Evolutionary conservation across 805 yeast species (phyloP).

Genomic region (Sugiyamaella boreocaroliniensis): DNA sequence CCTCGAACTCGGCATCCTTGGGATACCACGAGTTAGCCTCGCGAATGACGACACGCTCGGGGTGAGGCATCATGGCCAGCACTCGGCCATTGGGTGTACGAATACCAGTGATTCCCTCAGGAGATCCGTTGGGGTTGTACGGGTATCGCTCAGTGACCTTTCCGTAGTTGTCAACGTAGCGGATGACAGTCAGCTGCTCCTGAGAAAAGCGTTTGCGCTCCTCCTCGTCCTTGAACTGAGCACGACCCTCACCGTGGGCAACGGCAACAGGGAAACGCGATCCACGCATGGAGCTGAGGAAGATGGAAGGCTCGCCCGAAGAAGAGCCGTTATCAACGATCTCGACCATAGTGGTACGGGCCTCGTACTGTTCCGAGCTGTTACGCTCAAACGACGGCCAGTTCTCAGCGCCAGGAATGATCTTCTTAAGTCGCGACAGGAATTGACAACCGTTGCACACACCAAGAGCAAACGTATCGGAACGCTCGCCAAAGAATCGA

Average conservation of each 20-base stretch:
- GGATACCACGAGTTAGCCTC: conserved; percentile 94
- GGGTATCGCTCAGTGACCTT: conserved; percentile 77
- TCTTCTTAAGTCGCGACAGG: conserved; percentile 71
- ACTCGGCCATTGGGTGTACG: conserved; percentile 89
- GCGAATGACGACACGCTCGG: conserved; percentile 85
- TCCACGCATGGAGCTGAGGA: conserved; percentile 87
- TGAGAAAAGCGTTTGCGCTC: conserved; percentile 44
- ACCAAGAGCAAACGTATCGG: conserved; percentile 93
- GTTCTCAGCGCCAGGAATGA: conserved; percentile 87
- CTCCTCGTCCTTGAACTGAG: conserved; percentile 50
- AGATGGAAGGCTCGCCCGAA: conserved; percentile 45
- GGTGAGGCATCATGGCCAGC: conserved; percentile 98
- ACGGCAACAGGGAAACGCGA: conserved; percentile 92
- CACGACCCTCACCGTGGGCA: conserved; percentile 98
- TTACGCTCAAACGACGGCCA: conserved; percentile 97
- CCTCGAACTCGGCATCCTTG: conserved; percentile 59
- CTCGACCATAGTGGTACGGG: conserved; percentile 86
- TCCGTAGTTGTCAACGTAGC: conserved; percentile 90
- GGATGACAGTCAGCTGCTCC: conserved; percentile 51
- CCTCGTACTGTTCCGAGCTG: conserved; percentile 90
- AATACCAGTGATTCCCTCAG: conserved; percentile 88
- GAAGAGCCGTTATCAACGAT: conserved; percentile 48
- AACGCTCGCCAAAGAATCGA: conserved; percentile 75
- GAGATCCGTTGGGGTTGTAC: conserved; percentile 94
- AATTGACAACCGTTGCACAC: conserved; percentile 99